A percentile compares a stretch with the other conserved stretches of the same genome.
These are phyloP conservation scores for Phytopythium sindhum DNA, from an alignment of 352 stramenopile species.

Conservation along the genomic window DNA sequence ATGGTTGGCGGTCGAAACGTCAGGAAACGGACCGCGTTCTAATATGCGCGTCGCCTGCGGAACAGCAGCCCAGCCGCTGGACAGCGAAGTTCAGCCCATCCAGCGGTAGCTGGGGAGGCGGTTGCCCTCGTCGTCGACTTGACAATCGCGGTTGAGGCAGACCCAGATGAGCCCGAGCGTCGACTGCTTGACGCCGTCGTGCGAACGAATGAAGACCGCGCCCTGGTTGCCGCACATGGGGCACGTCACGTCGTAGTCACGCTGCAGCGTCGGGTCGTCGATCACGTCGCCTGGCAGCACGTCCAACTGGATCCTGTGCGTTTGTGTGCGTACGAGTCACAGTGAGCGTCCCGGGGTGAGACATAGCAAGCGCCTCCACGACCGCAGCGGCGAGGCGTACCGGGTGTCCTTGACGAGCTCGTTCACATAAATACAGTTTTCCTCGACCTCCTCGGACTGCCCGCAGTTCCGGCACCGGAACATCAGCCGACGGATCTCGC, in stretches of 20 bases:
- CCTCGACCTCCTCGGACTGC: slow-evolving; percentile 81
- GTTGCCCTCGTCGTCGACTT: slow-evolving; percentile 82
- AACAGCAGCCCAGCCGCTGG: background rate
- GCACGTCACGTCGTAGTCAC: slow-evolving; percentile 83
- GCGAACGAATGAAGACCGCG: slow-evolving; percentile 85
- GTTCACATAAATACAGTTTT: slow-evolving; percentile 92
- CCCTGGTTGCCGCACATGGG: slow-evolving; percentile 76
- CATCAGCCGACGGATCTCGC: slow-evolving; percentile 77
- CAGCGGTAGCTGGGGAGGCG: slow-evolving; percentile 82
- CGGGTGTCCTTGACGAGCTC: slow-evolving; percentile 87
- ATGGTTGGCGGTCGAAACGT: background rate
- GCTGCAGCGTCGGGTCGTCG: slow-evolving; percentile 86
- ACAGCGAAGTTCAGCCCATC: slow-evolving; percentile 64
- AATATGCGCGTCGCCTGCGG: too few species aligned
- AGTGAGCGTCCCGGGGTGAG: slow-evolving; percentile 7
- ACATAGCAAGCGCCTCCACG: background rate
- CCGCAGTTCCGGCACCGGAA: slow-evolving; percentile 87
- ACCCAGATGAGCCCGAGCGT: slow-evolving; percentile 87
- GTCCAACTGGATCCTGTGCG: slow-evolving; percentile 69
- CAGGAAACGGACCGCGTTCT: background rate
- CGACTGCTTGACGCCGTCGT: slow-evolving; percentile 86
- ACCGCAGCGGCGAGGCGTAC: slow-evolving; percentile 24
- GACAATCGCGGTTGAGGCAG: slow-evolving; percentile 86
- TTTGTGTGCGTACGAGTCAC: background rate
- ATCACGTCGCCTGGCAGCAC: slow-evolving; percentile 84